Evolutionary conservation across 1,139 yeast species (phyloP), one percentile per base, ranked within the genome.

Genomic region (Candida sanyaensis): DNA sequence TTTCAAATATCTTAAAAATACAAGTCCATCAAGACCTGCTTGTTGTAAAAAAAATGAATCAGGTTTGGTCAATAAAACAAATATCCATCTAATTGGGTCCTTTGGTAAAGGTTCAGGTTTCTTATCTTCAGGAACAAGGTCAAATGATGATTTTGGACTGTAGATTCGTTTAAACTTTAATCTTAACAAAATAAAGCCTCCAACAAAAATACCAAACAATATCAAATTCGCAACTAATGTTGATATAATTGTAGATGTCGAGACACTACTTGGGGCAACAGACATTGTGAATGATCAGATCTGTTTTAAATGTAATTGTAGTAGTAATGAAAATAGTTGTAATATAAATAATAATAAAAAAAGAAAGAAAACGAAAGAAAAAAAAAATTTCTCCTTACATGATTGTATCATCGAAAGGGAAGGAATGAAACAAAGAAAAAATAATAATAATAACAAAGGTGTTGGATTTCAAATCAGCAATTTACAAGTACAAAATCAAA

Each of bases 11-110:
- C 90, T 70, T 55, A 84, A 65, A 65, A 84, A 84, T 61, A 86
- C 81, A 63, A 81, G 85, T 1, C 92, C 93, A 65, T 87, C 95
- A 37, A 85, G 64, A 28, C 95, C 93, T 37, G 87, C 82, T 57
- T 86, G 88, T 61, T 84, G 86, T 56, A 87, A 75, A 43, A 84
- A 68, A 57, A 83, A 84, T 42, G 83, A 77, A 49, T 83, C 83
- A 1, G 89, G 84, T 65, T 84, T 83, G 40, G 76, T 70, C 49
- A 86, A 59, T 39, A 86, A 63, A 6, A 80, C 78, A 37, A 68
- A 57, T 6, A 86, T 55, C 93, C 93, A 86, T 36, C 79, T 71
- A 67, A 84, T 75, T 0, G 87, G 76, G 44, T 88, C 90, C 30
- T 61, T 63, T 4, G 90, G 87, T 32, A 84, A 69, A 4, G 84